Evolutionary conservation across 306 rosid genomes (phyloP), one percentile per base, ranked within the genome.

Genomic region (Parietaria judaica): DNA sequence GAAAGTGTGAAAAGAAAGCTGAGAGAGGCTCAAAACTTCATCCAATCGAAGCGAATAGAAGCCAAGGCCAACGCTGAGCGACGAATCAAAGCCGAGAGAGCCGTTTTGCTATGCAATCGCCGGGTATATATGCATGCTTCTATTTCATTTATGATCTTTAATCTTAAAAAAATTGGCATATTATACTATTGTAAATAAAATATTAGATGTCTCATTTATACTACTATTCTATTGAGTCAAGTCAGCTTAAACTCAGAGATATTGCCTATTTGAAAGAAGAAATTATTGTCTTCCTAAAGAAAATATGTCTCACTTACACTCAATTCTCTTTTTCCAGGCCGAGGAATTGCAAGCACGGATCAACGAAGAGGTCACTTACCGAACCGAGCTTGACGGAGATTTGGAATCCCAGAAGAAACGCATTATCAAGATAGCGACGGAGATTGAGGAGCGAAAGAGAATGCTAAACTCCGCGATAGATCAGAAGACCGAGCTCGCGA

Each of bases 401-500:
- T 6, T 73, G 11, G 79, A 78, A 0, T 51, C 63, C 1, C 83
- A 76, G 62, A 88, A 68, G 61, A 92, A 85, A 39, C 68, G 57
- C 37, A 70, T 54, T 44, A 60, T 58, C 5, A 95, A 88, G 44
- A 74, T 72, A 17, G 62, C 58, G 58, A 49, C 44, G 1, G 95
- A 91, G 8, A 55, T 69, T 6, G 84, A 75, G 76, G 96, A 87
- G 64, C 81, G 71, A 17, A 81, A 78, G 72, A 75, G 49, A 36
- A 91, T 76, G 80, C 58, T 88, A 13, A 68, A 23, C 44, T 85
- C 98, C 34, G 59, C 85, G 1, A 2, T 34, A 7, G 80, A 85
- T 66, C 83, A 83, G 12, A 90, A 88, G 65, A 51, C 54, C 6
- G 95, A 91, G 81, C 65, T 91, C 37, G 83, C 96, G 23, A 80